Conservation (phyloP, 139 green algal species). For the Coccomyxa sp. region DNA sequence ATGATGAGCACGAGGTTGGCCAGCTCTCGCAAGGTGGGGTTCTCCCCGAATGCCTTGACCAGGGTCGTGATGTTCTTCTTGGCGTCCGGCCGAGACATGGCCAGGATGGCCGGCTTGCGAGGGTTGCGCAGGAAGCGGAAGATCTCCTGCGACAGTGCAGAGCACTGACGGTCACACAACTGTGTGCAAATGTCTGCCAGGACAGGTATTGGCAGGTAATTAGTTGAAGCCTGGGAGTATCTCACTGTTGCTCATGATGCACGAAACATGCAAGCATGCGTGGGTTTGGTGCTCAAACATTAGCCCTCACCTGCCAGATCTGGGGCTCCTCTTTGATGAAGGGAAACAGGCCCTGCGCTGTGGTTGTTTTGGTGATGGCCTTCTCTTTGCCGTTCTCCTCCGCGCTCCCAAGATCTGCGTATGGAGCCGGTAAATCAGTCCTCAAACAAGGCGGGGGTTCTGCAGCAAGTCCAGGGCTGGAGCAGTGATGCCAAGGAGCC, state of each 20-base stretch:
- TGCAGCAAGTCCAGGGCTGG: too few relatives aligned
- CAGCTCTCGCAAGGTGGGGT: slow-evolving; percentile 72
- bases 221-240: too few relatives aligned
- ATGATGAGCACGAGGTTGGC: slow-evolving; percentile 95
- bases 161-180: too few relatives aligned
- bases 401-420: background rate
- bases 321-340: slow-evolving; percentile 2
- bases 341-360: background rate
- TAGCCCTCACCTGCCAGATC: slow-evolving; percentile 12
- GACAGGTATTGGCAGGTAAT: too few relatives aligned
- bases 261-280: too few relatives aligned
- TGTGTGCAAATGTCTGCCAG: too few relatives aligned
- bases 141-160: slow-evolving; percentile 39
- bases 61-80: slow-evolving; percentile 98
- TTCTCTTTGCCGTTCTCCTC: background rate
- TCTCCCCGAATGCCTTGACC: slow-evolving; percentile 74
- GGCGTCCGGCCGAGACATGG: slow-evolving; percentile 86
- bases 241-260: too few relatives aligned
- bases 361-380: background rate
- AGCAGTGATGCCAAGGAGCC: too few relatives aligned
- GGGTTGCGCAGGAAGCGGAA: slow-evolving; percentile 86
- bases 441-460: too few relatives aligned
- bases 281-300: too few relatives aligned
- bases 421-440: background rate
- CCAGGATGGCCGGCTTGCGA: slow-evolving; percentile 89